A percentile compares a stretch with the other conserved stretches of the same genome.
These are phyloP conservation scores for Oidiodendron maius DNA, from an alignment of 495 filamentous ascomycete species.

Conservation along the genomic window DNA sequence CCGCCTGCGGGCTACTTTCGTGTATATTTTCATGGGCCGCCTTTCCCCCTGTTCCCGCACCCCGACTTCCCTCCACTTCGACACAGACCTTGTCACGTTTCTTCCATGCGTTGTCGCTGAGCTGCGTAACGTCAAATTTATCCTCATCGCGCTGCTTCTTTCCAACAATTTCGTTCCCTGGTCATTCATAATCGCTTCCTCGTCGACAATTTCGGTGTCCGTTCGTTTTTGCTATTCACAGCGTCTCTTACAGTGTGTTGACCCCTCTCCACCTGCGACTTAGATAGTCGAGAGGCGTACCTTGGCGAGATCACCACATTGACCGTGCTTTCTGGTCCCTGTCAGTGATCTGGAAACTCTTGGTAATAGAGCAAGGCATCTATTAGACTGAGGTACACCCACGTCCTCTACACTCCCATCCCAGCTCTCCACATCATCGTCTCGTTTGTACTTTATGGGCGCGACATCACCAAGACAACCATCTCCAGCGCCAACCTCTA, in stretches of 20 bases:
- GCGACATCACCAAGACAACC: slow-evolving; percentile 12
- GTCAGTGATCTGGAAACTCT: slow-evolving; percentile 17
- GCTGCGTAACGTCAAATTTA: slow-evolving; percentile 7
- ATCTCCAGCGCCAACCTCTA: slow-evolving; percentile 23
- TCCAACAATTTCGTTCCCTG: background rate
- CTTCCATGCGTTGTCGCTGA: slow-evolving; percentile 17
- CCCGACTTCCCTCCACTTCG: background rate
- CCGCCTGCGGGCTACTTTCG: too few relatives aligned
- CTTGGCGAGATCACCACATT: too few relatives aligned
- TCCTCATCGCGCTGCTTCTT: background rate
- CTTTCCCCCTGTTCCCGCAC: background rate
- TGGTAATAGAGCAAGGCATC: slow-evolving; percentile 23
- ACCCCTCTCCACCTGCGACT: slow-evolving; percentile 18
- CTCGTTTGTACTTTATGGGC: slow-evolving; percentile 10
- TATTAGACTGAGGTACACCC: slow-evolving; percentile 25
- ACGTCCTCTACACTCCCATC: slow-evolving; percentile 17
- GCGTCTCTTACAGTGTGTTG: slow-evolving; percentile 20
- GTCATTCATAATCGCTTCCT: slow-evolving; percentile 1
- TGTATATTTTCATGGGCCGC: background rate
- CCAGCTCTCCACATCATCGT: slow-evolving; percentile 1
- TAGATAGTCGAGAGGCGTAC: too few relatives aligned
- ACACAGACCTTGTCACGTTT: slow-evolving; percentile 21
- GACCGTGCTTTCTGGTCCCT: slow-evolving; percentile 4
- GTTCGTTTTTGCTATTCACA: slow-evolving; percentile 1
- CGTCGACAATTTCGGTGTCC: slow-evolving; percentile 3